Evolutionary conservation across 345 rosid species (phyloP).

Genomic region (Physaria fendleri): DNA sequence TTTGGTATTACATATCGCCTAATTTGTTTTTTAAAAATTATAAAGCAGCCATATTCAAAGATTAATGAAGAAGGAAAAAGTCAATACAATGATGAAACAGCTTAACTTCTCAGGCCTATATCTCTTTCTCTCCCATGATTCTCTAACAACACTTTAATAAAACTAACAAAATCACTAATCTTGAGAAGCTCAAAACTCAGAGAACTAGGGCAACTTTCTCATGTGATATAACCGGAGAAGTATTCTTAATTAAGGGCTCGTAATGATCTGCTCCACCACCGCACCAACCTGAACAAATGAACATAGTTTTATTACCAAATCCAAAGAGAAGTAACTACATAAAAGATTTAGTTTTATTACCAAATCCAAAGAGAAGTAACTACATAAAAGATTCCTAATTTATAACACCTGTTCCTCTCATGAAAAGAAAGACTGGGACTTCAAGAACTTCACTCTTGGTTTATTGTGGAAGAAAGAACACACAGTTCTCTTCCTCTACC

Average conservation of each 20-base stretch:
- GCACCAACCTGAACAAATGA: conserved; percentile 68
- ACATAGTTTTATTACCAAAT: background rate
- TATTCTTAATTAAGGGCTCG: conserved; percentile 77
- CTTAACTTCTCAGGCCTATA: no score
- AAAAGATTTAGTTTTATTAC: no score
- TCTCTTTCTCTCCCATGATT: conserved; percentile 3
- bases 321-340: background rate
- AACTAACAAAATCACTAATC: conserved; percentile 21
- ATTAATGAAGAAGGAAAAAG: no score
- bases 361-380: no score
- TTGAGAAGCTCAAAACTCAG: conserved; percentile 31
- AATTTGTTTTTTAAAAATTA: no score
- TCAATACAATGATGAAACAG: no score
- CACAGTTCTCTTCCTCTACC: conserved; percentile 91
- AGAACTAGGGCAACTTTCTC: conserved; percentile 90
- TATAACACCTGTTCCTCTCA: conserved; percentile 93
- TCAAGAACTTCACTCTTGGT: conserved; percentile 78
- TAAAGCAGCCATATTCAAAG: no score
- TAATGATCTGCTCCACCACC: conserved; percentile 99
- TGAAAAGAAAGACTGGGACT: conserved; percentile 80
- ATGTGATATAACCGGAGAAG: conserved; percentile 56
- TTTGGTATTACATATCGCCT: no score
- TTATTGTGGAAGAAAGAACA: conserved; percentile 97
- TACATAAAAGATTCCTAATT: background rate
- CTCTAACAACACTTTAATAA: background rate